These are phyloP conservation scores for Citrullus amarus DNA, from an alignment of 306 rosid genomes.

Conservation along the genomic window DNA sequence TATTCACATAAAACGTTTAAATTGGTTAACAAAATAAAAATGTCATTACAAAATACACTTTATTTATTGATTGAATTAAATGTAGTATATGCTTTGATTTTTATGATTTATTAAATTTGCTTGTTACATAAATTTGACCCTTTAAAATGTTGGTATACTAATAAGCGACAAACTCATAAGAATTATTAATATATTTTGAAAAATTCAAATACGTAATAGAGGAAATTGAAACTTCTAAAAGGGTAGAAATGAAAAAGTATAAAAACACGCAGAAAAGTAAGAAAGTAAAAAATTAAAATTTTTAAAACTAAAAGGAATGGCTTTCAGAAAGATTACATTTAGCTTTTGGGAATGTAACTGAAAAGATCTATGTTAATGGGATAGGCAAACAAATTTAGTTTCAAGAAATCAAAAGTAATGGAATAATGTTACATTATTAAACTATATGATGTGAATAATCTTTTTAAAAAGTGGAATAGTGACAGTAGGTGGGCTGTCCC, in stretches of 20 bases:
- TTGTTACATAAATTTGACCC: no score
- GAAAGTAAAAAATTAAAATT: not conserved
- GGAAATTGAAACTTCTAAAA: no score
- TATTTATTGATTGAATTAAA: no score
- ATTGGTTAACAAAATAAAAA: not conserved
- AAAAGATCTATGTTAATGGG: not conserved
- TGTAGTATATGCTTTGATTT: not conserved
- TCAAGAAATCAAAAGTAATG: not conserved
- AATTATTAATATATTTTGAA: no score
- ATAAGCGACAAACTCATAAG: no score
- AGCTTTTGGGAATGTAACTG: not conserved
- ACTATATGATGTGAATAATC: not conserved
- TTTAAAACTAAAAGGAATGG: not conserved
- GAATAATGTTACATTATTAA: not conserved
- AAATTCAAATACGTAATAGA: no score
- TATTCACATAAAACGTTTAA: not conserved
- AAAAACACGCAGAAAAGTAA: no score
- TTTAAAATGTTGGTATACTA: no score
- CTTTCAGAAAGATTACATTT: not conserved
- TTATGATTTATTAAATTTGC: not conserved
- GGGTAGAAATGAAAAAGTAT: no score
- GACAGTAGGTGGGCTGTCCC: not conserved
- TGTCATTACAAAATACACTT: no score
- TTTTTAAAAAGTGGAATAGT: not conserved
- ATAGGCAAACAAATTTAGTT: not conserved